Base-by-base conservation (phyloP, 805 yeast genomes). In the Pichia gijzeniarum region DNA sequence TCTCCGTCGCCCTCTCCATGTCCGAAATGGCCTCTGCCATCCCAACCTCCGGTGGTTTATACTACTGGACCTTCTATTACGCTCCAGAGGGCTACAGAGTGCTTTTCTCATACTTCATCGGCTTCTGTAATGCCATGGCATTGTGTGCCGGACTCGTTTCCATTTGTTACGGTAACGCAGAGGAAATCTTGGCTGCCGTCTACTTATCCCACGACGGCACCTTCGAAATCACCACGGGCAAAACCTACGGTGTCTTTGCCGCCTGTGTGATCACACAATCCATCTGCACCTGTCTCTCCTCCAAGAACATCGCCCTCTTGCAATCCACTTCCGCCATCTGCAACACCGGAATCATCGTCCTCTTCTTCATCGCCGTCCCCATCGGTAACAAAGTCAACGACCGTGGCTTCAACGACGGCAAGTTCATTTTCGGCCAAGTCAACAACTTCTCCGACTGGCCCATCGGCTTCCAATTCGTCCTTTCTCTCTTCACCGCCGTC, bases 31-130 rank as follows among this genome's bases (percentile, higher is more conserved):
- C 83, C 1, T 73, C 82, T 32, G 75, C 88, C 1, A 74, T 80
- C 52, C 90, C 91, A 22, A 82, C 90, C 1, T 76, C 84, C 18
- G 90, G 90, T 44, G 90, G 90, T 8, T 64, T 83, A 34, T 84
- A 80, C 58, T 79, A 75, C 61, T 79, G 84, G 80, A 77, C 85
- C 1, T 78, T 71, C 60, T 72, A 79, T 57, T 82, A 79, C 57
- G 79, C 88, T 21, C 89, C 87, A 2, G 73, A 68, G 40, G 53
- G 55, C 4, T 53, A 69, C 28, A 71, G 76, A 55, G 72, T 74
- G 17, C 78, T 80, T 0, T 60, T 80, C 28, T 76, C 82, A 36
- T 82, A 74, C 55, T 57, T 82, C 36, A 78, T 82, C 48, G 91
- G 89, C 5, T 74, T 80, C 54, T 72, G 84, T 5, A 82, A 83